Evolutionary conservation across 1,139 yeast species (phyloP), one percentile per base, ranked within the genome.

Genomic region (Hanseniaspora uvarum): DNA sequence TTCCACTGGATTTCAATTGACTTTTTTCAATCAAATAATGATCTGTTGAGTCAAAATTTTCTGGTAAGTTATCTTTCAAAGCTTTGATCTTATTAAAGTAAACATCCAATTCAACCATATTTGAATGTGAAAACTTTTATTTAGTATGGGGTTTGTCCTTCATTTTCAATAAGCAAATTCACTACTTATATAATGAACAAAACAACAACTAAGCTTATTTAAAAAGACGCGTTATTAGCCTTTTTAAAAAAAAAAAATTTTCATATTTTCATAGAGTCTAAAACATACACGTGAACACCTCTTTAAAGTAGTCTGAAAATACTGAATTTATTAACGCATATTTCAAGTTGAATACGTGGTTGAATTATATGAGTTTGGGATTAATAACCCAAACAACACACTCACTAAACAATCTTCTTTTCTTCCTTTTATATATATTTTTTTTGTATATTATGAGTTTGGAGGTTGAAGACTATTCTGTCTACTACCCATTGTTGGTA

Each of bases 1-100:
- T 50, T 6, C 53, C 53, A 30, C 53, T 50, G 14, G 40, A 40
- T 37, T 50, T 43, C 14, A 50, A 18, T 14, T 50, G 45, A 19
- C 39, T 50, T 16, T 50, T 50, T 38, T 50, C 53, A 24, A 50
- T 50, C 39, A 50, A 37, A 28, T 50, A 50, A 30, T 50, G 48
- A 26, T 39, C 45, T 12, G 46, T 44, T 14, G 33, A n/a, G 4
- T 44, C 26, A 37, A 50, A 50, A 18, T 50, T 41, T 7, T 18
- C 33, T 16, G 55, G 55, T 16, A 53, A 19, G 23, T 41, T 50
- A 6, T 48, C 46, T 14, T 43, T 50, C 14, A 53, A 38, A 14
- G 49, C 41, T 16, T 37, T 33, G 4, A 53, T 44, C 12, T 30
- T 53, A 18, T 24, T 12, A 11, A 36, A 19, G 26, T 53, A 53